Evolutionary conservation across 306 rosid genomes (phyloP).

Genomic region (Crataegus laevigata): DNA sequence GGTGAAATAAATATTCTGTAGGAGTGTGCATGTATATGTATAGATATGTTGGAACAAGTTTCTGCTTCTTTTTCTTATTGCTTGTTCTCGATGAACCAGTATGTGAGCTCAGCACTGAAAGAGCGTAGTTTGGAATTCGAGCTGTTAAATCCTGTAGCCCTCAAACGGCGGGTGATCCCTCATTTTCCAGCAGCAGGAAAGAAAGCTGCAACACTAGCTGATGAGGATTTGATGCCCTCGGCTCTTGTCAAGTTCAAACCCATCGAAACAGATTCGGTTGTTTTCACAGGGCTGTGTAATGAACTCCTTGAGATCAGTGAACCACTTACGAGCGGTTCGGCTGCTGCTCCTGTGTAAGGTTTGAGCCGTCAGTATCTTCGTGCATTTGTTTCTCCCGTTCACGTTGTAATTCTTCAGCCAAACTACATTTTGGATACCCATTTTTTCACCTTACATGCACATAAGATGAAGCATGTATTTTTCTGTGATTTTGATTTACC

Average conservation of each 20-base stretch:
- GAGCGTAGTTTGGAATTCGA: slow-evolving; percentile 71
- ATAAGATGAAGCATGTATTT: background rate
- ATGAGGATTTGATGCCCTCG: slow-evolving; percentile 84
- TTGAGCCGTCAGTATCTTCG: background rate
- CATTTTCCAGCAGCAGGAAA: slow-evolving; percentile 46
- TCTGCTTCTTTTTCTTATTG: background rate
- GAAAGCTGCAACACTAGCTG: slow-evolving; percentile 53
- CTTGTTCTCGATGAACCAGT: slow-evolving; percentile 34
- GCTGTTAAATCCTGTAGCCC: slow-evolving; percentile 63
- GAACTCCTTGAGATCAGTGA: slow-evolving; percentile 84
- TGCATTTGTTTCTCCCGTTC: slow-evolving; percentile 6
- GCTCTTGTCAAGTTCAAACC: slow-evolving; percentile 90
- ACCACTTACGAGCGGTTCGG: slow-evolving; percentile 53
- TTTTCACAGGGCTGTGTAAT: slow-evolving; percentile 73
- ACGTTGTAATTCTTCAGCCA: slow-evolving; percentile 3
- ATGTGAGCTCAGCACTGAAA: slow-evolving; percentile 64
- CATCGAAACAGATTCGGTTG: slow-evolving; percentile 75
- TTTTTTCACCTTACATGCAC: slow-evolving; percentile 5
- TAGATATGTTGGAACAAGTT: background rate
- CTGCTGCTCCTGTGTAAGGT: slow-evolving; percentile 23
- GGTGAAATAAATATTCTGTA: background rate
- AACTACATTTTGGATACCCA: background rate
- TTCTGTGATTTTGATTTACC: background rate
- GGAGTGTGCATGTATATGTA: background rate
- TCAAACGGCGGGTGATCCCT: slow-evolving; percentile 65